A percentile compares a stretch with the other conserved stretches of the same genome.
These are phyloP conservation scores for Amauroascus niger DNA, from an alignment of 2,329 filamentous ascomycete genomes.

Conservation along the genomic window DNA sequence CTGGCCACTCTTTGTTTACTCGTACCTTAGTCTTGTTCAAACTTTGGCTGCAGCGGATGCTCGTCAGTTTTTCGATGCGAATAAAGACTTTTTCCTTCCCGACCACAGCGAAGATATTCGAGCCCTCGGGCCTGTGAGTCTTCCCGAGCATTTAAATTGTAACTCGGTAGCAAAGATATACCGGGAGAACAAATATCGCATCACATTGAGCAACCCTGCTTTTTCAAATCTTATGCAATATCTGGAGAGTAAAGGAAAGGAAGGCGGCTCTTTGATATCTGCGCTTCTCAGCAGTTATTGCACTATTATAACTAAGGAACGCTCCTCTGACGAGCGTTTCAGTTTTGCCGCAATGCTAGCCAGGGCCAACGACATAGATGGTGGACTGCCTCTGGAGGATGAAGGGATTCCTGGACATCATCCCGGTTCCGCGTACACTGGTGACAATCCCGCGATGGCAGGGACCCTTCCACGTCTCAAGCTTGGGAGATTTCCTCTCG, in stretches of 20 bases:
- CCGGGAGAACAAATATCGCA: conserved; percentile 72
- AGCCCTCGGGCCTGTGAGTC: conserved; percentile 59
- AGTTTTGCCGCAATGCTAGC: conserved; percentile 53
- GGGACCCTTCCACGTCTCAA: conserved; percentile 54
- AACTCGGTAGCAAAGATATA: conserved; percentile 75
- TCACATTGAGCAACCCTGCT: conserved; percentile 79
- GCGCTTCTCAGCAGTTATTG: conserved; percentile 57
- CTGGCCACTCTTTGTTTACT: conserved; percentile 93
- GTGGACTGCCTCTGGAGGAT: conserved; percentile 54
- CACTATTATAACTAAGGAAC: conserved; percentile 51
- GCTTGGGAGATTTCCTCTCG: conserved; percentile 74
- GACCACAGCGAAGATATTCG: conserved; percentile 74
- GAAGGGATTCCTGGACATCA: conserved; percentile 61
- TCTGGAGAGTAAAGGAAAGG: conserved; percentile 73
- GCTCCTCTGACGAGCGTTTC: conserved; percentile 47
- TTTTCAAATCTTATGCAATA: conserved; percentile 78
- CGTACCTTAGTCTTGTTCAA: conserved; percentile 68
- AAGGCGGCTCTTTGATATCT: conserved; percentile 68
- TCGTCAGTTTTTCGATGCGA: conserved; percentile 60
- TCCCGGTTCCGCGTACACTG: conserved; percentile 53
- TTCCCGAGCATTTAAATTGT: conserved; percentile 67
- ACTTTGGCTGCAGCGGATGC: conserved; percentile 64
- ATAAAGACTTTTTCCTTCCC: conserved; percentile 60
- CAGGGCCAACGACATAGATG: conserved; percentile 41
- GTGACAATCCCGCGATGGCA: conserved; percentile 47